Conservation (phyloP, 2,329 filamentous ascomycete species). For the Pseudogymnoascus sp. region DNA sequence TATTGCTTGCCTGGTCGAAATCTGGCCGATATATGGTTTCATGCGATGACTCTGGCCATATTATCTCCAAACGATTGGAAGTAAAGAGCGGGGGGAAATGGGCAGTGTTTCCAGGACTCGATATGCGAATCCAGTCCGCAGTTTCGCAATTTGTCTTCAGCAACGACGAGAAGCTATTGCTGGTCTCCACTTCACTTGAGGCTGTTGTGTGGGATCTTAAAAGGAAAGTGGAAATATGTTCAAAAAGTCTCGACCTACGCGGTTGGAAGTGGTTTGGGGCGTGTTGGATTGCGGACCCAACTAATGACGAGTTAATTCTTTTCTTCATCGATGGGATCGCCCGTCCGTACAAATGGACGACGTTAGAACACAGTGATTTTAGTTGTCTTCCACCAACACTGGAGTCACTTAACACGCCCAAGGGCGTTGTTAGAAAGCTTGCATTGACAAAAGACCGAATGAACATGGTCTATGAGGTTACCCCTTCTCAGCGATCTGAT, state of each 20-base stretch:
- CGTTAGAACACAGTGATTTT: neutral
- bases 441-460: neutral
- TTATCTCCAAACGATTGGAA: constrained; percentile 14
- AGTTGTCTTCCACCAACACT: neutral
- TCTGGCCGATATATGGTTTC: constrained; percentile 14
- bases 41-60: constrained; percentile 14
- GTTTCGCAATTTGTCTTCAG: constrained; percentile 14
- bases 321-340: neutral
- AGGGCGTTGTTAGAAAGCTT: neutral
- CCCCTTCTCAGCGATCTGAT: neutral
- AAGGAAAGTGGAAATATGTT: neutral
- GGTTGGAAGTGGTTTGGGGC: neutral
- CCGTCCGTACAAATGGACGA: neutral
- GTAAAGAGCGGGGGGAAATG: constrained; percentile 7
- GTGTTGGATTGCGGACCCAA: neutral
- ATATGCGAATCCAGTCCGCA: constrained; percentile 8
- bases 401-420: neutral
- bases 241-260: neutral
- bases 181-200: constrained; percentile 2
- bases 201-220: neutral
- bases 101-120: constrained; percentile 14
- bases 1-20: neutral
- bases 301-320: neutral
- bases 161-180: constrained; percentile 11
- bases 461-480: neutral